Evolutionary conservation across 345 rosid species (phyloP).

Genomic region (Pseudoturritis turrita): DNA sequence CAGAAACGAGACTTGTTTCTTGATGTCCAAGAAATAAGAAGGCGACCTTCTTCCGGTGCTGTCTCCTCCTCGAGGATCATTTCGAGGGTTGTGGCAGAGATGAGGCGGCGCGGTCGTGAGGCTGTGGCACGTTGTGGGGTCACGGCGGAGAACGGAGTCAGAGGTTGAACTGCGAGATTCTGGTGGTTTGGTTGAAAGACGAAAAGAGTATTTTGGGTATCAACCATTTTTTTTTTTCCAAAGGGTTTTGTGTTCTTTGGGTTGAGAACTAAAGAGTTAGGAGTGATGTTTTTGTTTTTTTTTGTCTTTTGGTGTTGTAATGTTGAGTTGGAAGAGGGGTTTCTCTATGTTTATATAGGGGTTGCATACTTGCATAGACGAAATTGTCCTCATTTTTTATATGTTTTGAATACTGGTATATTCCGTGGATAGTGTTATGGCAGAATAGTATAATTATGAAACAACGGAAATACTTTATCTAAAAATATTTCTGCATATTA

Average conservation of each 20-base stretch:
- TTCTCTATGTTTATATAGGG: conserved; percentile 8
- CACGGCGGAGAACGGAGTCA: conserved; percentile 23
- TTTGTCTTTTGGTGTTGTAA: background rate
- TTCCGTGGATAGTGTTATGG: background rate
- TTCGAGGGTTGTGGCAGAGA: conserved; percentile 21
- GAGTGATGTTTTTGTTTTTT: background rate
- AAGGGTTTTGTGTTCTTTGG: background rate
- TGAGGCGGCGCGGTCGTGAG: conserved; percentile 11
- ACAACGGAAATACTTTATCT: too few species aligned
- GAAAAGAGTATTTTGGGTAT: background rate
- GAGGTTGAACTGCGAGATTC: background rate
- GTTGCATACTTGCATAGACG: background rate
- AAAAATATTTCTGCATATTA: too few species aligned
- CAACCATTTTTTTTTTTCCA: conserved; percentile 8
- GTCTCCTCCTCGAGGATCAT: conserved; percentile 28
- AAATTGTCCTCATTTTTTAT: background rate
- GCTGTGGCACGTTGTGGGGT: conserved; percentile 9
- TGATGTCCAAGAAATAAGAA: conserved; percentile 18
- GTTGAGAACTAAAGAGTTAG: background rate
- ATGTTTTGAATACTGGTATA: background rate
- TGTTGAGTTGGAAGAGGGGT: background rate
- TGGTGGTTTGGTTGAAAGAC: conserved; percentile 4
- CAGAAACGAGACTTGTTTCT: conserved; percentile 23
- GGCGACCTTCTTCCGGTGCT: background rate
- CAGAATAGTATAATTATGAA: too few species aligned